These are phyloP conservation scores for Daldinia bambusicola DNA, from an alignment of 495 filamentous ascomycete genomes.

Conservation along the genomic window DNA sequence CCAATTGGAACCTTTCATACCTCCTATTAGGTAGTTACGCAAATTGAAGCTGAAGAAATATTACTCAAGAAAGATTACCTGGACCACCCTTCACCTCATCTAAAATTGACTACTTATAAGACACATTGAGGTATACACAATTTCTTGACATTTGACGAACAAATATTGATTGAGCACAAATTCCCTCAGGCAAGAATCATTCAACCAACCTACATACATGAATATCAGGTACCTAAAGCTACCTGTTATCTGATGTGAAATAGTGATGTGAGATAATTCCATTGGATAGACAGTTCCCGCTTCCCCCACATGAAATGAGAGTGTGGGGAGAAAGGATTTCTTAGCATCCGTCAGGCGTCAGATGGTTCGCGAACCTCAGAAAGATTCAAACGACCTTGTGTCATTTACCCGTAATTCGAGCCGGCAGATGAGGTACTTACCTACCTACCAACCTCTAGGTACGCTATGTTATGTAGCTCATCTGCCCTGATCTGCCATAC, in stretches of 20 bases:
- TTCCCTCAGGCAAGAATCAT: background rate
- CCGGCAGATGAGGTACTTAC: background rate
- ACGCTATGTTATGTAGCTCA: background rate
- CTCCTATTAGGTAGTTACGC: too few species aligned
- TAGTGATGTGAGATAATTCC: background rate
- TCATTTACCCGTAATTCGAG: constrained; percentile 14
- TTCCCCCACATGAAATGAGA: background rate
- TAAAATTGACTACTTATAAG: too few species aligned
- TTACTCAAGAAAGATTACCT: background rate
- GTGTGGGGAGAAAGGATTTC: background rate
- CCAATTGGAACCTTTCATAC: too few species aligned
- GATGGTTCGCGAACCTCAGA: background rate
- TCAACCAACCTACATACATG: background rate
- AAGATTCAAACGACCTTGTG: background rate
- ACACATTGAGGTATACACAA: too few species aligned
- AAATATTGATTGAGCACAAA: background rate
- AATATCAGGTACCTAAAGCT: background rate
- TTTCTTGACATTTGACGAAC: too few species aligned
- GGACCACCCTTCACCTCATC: background rate
- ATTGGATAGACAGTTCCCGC: background rate
- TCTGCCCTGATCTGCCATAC: background rate
- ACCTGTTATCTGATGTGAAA: background rate
- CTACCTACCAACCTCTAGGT: too few species aligned
- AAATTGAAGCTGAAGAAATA: background rate
- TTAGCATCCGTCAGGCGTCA: background rate